Conservation (phyloP, 441 rosid genomes). For the Adansonia rubrostipa region DNA sequence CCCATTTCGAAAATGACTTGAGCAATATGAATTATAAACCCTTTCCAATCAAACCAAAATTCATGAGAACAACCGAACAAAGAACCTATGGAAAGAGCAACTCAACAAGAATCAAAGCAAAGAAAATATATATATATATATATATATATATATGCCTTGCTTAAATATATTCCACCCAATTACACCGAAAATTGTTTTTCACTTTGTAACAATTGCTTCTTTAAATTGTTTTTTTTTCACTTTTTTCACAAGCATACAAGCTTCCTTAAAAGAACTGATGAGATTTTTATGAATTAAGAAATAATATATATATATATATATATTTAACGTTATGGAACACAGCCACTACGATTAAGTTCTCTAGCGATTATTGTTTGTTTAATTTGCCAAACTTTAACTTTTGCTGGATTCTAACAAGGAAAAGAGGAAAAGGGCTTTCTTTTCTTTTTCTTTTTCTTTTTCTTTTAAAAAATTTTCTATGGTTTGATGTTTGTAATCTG, state of each 20-base stretch:
- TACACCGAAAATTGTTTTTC: not conserved
- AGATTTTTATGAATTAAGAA: no score
- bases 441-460: not conserved
- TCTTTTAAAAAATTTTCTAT: no score
- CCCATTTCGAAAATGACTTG: slow-evolving; percentile 33
- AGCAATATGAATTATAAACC: slow-evolving; percentile 15
- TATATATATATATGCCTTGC: not conserved
- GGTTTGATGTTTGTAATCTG: not conserved
- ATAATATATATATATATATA: no score
- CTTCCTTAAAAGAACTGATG: no score
- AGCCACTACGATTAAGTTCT: not conserved
- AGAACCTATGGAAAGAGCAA: not conserved
- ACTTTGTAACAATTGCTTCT: not conserved
- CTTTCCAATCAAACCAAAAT: slow-evolving; percentile 30
- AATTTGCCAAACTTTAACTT: slow-evolving; percentile 20
- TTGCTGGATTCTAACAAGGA: slow-evolving; percentile 25
- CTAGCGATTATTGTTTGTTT: slow-evolving; percentile 8
- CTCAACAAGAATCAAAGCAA: slow-evolving; percentile 26
- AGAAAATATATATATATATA: slow-evolving; percentile 2
- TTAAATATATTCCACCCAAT: slow-evolving; percentile 1
- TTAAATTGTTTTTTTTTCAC: not conserved
- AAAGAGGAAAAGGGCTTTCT: not conserved
- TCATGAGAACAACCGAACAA: slow-evolving; percentile 30
- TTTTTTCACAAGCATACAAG: no score
- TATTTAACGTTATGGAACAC: no score